phyloP scores from a whole-genome alignment of 1,284 basidiomycete species.

The Volvariella surrecta region DNA sequence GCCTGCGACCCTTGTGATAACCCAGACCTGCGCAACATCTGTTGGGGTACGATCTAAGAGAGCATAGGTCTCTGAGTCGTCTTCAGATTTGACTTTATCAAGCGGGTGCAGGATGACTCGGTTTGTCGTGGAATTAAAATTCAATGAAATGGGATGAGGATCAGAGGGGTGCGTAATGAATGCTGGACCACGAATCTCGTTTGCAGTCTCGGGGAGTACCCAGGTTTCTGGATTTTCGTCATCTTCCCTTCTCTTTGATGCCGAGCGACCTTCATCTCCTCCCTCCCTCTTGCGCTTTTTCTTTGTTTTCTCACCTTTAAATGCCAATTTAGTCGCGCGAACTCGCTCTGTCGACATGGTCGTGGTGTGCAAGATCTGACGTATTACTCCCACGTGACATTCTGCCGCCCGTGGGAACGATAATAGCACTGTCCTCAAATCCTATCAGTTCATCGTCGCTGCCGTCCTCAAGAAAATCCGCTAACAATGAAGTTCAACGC shows the following conservation, averaged over 20 bases:
- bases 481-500: constrained; percentile 68
- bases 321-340: constrained; percentile 68
- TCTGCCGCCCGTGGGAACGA: constrained; percentile 24
- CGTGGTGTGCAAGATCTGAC: background rate
- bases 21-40: constrained; percentile 84
- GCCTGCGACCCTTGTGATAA: constrained; percentile 74
- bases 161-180: constrained; percentile 77
- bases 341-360: constrained; percentile 43
- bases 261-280: constrained; percentile 34
- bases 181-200: constrained; percentile 75
- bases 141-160: constrained; percentile 63
- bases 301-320: constrained; percentile 80
- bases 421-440: constrained; percentile 10
- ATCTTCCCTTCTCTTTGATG: constrained; percentile 47
- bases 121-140: constrained; percentile 71
- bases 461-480: constrained; percentile 47
- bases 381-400: constrained; percentile 18
- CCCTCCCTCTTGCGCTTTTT: constrained; percentile 71
- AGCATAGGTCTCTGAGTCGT: constrained; percentile 29
- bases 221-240: constrained; percentile 65
- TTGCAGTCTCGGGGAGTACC: constrained; percentile 65
- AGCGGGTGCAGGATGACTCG: constrained; percentile 53
- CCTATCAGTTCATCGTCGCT: constrained; percentile 20
- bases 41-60: constrained; percentile 60
- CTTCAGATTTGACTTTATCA: constrained; percentile 53